phyloP scores from a whole-genome alignment of 2,329 filamentous ascomycete genomes.

The Truncatella angustata region DNA sequence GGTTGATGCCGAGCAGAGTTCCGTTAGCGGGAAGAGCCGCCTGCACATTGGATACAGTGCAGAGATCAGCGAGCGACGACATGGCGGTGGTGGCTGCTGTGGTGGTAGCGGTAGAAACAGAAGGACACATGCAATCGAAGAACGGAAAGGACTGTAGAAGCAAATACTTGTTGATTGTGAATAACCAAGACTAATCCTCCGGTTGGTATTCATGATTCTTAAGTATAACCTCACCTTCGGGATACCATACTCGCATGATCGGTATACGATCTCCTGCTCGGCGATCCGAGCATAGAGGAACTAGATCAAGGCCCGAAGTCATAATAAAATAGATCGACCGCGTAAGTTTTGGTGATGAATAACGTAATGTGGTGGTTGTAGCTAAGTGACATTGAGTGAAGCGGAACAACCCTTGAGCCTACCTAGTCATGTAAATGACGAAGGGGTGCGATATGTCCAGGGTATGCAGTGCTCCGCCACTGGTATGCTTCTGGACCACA shows the following conservation, averaged over 20 bases:
- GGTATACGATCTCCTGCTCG: no score
- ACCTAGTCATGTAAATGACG: background rate
- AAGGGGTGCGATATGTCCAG: background rate
- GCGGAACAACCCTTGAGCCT: background rate
- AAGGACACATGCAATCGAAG: background rate
- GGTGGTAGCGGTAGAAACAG: background rate
- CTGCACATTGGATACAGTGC: slow-evolving; percentile 40
- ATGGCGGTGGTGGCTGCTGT: slow-evolving; percentile 17
- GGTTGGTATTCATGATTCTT: background rate
- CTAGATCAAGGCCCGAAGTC: background rate
- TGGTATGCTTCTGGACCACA: no score
- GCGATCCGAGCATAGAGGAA: slow-evolving; percentile 1
- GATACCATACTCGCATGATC: background rate
- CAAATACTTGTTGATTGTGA: no score
- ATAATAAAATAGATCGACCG: background rate
- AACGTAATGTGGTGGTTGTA: background rate
- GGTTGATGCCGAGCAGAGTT: slow-evolving; percentile 36
- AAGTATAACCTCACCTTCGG: slow-evolving; percentile 2
- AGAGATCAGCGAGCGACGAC: slow-evolving; percentile 38
- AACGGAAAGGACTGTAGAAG: background rate
- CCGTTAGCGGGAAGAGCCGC: slow-evolving; percentile 40
- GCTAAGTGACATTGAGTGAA: background rate
- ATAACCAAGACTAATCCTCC: background rate
- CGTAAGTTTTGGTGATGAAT: background rate
- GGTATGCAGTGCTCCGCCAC: no score